These are phyloP conservation scores for Aspergillus tamarii DNA, from an alignment of 2,329 filamentous ascomycete species.

Conservation along the genomic window DNA sequence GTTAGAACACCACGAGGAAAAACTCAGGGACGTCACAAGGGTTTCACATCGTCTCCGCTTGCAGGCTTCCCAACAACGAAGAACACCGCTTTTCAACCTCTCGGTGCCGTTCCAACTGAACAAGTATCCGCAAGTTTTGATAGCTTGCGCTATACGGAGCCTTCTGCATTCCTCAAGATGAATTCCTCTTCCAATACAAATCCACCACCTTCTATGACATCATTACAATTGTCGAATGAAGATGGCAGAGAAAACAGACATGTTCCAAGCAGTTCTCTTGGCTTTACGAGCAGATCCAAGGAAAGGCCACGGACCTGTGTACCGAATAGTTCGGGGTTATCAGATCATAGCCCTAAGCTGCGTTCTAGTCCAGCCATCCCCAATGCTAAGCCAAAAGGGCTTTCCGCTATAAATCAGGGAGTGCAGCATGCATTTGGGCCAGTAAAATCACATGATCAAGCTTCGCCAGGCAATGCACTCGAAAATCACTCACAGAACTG, in stretches of 20 bases:
- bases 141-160: not conserved
- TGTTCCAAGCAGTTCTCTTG: not conserved
- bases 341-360: not conserved
- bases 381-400: not conserved
- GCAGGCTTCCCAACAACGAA: constrained; percentile 27
- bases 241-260: not conserved
- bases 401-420: not conserved
- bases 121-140: not conserved
- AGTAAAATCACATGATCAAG: not conserved
- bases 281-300: not conserved
- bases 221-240: not conserved
- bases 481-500: not conserved
- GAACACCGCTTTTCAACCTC: constrained; percentile 8
- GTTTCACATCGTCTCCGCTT: constrained; percentile 39
- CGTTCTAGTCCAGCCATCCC: not conserved
- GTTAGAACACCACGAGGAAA: constrained; percentile 12
- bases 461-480: not conserved
- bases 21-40: constrained; percentile 21
- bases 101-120: constrained; percentile 1
- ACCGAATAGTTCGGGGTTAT: not conserved
- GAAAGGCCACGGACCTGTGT: not conserved
- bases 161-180: not conserved
- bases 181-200: not conserved
- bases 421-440: not conserved
- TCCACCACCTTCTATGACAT: not conserved